These are phyloP conservation scores for Phytophthora sansomeana DNA, from an alignment of 352 stramenopile genomes.

Conservation along the genomic window DNA sequence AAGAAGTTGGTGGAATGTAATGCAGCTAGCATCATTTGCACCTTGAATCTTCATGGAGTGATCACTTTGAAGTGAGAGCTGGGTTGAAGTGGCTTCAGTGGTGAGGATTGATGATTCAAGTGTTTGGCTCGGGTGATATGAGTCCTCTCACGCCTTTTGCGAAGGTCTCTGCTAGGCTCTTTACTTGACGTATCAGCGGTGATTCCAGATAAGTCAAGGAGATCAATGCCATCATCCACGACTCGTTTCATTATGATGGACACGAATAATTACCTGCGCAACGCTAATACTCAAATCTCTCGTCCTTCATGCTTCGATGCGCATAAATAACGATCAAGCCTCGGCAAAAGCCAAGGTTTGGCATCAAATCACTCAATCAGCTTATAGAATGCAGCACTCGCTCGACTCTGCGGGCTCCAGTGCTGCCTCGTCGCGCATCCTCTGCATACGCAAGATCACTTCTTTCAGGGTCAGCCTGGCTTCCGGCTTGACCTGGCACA, in stretches of 20 bases:
- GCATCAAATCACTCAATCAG: not conserved
- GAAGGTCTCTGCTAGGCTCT: no score
- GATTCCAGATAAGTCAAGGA: not conserved
- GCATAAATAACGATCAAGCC: constrained; percentile 1
- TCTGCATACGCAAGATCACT: constrained; percentile 25
- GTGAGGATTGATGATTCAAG: no score
- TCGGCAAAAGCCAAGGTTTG: not conserved
- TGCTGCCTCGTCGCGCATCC: constrained; percentile 13
- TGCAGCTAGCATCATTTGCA: not conserved
- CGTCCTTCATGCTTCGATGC: constrained; percentile 9
- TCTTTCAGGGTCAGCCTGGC: constrained; percentile 15
- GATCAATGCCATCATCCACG: not conserved
- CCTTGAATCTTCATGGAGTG: not conserved
- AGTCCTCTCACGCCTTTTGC: no score
- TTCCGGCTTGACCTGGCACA: constrained; percentile 25
- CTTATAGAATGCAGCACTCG: constrained; percentile 32
- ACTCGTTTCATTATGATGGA: not conserved
- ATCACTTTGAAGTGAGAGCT: not conserved
- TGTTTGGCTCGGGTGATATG: no score
- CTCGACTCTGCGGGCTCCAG: constrained; percentile 20
- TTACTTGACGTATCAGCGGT: no score
- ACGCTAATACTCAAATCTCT: not conserved
- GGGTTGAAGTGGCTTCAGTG: not conserved
- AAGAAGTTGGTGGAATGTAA: no score
- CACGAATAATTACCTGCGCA: not conserved